Base-by-base conservation (phyloP, 495 filamentous ascomycete genomes). In the Astrocystis sublimbata region DNA sequence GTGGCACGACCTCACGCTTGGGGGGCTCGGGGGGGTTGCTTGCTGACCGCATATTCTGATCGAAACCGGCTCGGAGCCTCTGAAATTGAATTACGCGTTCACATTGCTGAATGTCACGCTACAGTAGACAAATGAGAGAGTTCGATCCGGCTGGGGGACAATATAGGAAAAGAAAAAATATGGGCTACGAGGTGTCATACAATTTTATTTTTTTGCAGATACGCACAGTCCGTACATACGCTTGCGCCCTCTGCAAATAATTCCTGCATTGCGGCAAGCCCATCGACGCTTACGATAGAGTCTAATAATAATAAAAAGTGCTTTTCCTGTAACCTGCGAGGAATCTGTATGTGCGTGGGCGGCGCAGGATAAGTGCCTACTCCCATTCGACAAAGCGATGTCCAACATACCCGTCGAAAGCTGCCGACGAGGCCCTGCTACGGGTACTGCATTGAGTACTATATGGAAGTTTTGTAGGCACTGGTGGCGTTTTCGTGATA, bases 281-380 rank as follows among this genome's bases (percentile, higher is more conserved):
- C 23, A 42, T 56, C 52, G 52, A 56, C 24, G 52, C 52, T 56
- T 41, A 42, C 36, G n/a, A 19, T 36, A n/a, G 36, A 42, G 23
- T 56, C 52, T 56, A 56, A 56, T 56, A 56, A 56, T 56, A 56
- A n/a, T n/a, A n/a, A n/a, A 56, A 56, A 56, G 36, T 56, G 52
- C 36, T 56, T 56, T 56, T 56, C 13, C 17, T 42, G 0, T 24
- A 21, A 23, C 35, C 12, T 33, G 38, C 10, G 26, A 28, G 54
- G 31, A 6, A 43, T 57, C n/a, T 41, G 36, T 24, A 55, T 55
- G 52, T 36, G 36, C 24, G 8, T 21, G 53, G 17, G 38, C 10
- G 40, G 54, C 13, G 26, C 36, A 26, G 45, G 12, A 33, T 57
- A 24, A n/a, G n/a, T 36, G 33, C 33, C 21, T 24, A 9, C 26